Percentiles rank a stretch among this genome's conserved stretches.
Conservation (phyloP, 345 rosid species). For the Eucalyptus fibrosa region DNA sequence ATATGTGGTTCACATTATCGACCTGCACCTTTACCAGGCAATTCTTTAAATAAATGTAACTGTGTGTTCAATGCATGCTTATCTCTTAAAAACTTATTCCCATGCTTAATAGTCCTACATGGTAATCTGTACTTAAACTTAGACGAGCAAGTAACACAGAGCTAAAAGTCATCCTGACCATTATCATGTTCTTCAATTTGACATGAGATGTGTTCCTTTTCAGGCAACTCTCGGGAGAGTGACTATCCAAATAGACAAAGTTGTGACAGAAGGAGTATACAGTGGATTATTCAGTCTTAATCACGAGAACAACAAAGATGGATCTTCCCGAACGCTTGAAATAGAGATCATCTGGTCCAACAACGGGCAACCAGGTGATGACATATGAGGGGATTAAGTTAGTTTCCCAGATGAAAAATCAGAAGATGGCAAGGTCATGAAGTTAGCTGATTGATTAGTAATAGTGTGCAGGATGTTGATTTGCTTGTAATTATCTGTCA, state of each 20-base stretch:
- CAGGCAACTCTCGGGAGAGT: constrained; percentile 79
- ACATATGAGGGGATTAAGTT: neutral
- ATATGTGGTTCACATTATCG: neutral
- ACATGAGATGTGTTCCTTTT: neutral
- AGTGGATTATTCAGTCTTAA: constrained; percentile 60
- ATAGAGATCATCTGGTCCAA: constrained; percentile 74
- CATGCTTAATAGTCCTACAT: neutral
- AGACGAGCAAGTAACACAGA: neutral
- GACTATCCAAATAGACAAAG: constrained; percentile 81
- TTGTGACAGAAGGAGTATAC: constrained; percentile 69
- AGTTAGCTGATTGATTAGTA: neutral
- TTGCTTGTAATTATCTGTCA: constrained; percentile 6
- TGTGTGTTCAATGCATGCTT: neutral
- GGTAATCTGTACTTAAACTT: neutral
- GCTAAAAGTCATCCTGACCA: neutral
- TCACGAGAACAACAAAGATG: constrained; percentile 51
- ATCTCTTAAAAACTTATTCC: neutral
- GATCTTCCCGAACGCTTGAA: constrained; percentile 61
- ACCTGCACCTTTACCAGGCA: neutral
- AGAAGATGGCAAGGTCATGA: neutral
- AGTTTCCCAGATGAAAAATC: neutral
- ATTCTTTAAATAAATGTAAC: neutral
- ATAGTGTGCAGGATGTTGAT: neutral
- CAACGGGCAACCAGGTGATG: constrained; percentile 7
- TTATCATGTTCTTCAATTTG: neutral